Percentiles rank a stretch among this genome's conserved stretches.
Conservation (phyloP, 176 grass and related monocot genomes). For the Bonia amplexicaulis region DNA sequence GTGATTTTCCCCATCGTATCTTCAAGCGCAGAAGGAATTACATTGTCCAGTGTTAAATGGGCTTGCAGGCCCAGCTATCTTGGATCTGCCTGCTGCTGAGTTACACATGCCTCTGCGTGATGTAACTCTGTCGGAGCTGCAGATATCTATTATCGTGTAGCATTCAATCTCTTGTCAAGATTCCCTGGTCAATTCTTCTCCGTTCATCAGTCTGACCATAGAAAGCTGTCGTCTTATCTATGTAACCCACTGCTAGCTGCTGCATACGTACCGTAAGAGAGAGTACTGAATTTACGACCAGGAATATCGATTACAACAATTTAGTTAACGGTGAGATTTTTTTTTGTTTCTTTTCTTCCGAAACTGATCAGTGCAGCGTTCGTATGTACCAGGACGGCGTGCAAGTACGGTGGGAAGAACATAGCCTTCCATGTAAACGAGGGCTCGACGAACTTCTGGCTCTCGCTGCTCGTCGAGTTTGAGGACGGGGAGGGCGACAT, state of each 20-base stretch:
- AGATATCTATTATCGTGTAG: not conserved
- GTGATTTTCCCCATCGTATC: not conserved
- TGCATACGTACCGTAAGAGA: not conserved
- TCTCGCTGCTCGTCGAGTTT: constrained; percentile 89
- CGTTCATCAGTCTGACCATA: not conserved
- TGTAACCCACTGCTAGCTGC: not conserved
- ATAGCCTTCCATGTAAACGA: constrained; percentile 89
- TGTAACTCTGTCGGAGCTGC: not conserved
- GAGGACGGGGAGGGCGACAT: constrained; percentile 93
- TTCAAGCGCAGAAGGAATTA: not conserved
- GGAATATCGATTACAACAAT: not conserved
- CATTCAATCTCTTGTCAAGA: constrained; percentile 23
- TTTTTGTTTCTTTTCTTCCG: not conserved
- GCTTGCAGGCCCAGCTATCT: constrained; percentile 20
- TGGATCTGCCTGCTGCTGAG: constrained; percentile 6
- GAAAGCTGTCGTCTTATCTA: not conserved
- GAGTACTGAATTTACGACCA: not conserved
- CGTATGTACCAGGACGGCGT: constrained; percentile 55
- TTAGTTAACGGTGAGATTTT: not conserved
- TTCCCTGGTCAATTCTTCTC: not conserved
- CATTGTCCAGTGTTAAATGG: constrained; percentile 11
- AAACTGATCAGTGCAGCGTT: constrained; percentile 8
- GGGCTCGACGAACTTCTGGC: constrained; percentile 89
- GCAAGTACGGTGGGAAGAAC: constrained; percentile 84
- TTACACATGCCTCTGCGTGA: constrained; percentile 18